phyloP scores from a whole-genome alignment of 805 yeast genomes.

The Zygosaccharomyces gambellarensis region DNA sequence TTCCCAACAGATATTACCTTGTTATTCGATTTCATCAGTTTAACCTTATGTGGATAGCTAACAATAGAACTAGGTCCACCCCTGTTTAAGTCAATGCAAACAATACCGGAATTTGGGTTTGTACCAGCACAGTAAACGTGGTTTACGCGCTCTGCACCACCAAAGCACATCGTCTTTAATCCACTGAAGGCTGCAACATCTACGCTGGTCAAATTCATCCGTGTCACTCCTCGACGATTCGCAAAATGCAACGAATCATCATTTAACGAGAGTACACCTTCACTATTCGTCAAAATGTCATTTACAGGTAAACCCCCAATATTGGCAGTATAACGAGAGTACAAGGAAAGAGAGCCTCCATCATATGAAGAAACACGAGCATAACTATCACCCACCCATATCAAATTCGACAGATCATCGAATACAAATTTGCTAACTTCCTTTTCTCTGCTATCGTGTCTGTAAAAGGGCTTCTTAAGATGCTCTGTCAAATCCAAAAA shows the following conservation, averaged over 20 bases:
- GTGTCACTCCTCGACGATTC: slow-evolving; percentile 51
- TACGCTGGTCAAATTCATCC: slow-evolving; percentile 31
- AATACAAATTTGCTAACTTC: slow-evolving; percentile 41
- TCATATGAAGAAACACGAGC: slow-evolving; percentile 48
- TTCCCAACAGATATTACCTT: slow-evolving; percentile 57
- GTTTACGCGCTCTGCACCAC: slow-evolving; percentile 37
- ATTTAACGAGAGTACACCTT: slow-evolving; percentile 57
- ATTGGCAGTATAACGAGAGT: slow-evolving; percentile 55
- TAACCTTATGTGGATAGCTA: slow-evolving; percentile 42
- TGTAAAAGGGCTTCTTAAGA: slow-evolving; percentile 30
- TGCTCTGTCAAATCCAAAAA: slow-evolving; percentile 30
- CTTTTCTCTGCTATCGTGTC: slow-evolving; percentile 33
- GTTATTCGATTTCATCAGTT: slow-evolving; percentile 46
- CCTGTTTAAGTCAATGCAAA: slow-evolving; percentile 41
- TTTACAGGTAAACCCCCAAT: slow-evolving; percentile 40
- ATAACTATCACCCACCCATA: slow-evolving; percentile 76
- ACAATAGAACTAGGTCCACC: slow-evolving; percentile 36
- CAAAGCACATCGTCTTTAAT: slow-evolving; percentile 40
- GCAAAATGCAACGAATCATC: slow-evolving; percentile 48
- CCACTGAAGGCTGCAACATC: slow-evolving; percentile 34
- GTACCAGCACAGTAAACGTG: slow-evolving; percentile 44
- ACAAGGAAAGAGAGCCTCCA: slow-evolving; percentile 44
- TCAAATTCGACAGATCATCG: slow-evolving; percentile 66
- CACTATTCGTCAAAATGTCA: slow-evolving; percentile 50
- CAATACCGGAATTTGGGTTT: slow-evolving; percentile 32